phyloP scores from a whole-genome alignment of 164 flowering plant species.

The Tetrastigma voinierianum region DNA sequence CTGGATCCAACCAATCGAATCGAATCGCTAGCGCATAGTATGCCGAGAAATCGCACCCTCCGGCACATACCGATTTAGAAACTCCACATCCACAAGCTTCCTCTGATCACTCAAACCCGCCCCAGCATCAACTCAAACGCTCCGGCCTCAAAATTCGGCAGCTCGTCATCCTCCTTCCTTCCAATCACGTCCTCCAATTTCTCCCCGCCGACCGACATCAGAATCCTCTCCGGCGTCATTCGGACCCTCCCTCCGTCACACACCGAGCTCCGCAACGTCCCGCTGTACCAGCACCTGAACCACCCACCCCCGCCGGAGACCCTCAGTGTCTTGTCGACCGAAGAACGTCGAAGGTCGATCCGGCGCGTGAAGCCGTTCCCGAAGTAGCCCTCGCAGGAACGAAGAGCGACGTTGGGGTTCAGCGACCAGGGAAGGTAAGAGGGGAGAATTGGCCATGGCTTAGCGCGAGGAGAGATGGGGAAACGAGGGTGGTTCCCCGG shows the following conservation, averaged over 20 bases:
- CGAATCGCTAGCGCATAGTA: constrained; percentile 71
- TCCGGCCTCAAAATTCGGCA: constrained; percentile 67
- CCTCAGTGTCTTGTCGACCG: not conserved
- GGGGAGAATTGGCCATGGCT: constrained; percentile 88
- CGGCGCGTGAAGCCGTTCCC: constrained; percentile 79
- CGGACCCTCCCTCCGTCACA: constrained; percentile 78
- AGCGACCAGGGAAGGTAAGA: constrained; percentile 82
- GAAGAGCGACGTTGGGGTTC: constrained; percentile 16
- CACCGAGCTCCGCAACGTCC: constrained; percentile 67
- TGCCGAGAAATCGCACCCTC: constrained; percentile 52
- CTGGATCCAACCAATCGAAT: constrained; percentile 36
- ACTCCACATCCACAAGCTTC: constrained; percentile 37
- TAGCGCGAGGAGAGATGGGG: constrained; percentile 19
- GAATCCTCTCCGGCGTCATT: constrained; percentile 63
- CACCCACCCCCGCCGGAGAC: constrained; percentile 36
- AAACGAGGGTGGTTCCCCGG: constrained; percentile 17
- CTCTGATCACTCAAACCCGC: constrained; percentile 11
- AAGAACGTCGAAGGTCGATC: constrained; percentile 36
- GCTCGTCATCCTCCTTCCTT: constrained; percentile 70
- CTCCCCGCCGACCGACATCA: constrained; percentile 87
- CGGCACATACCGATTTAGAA: constrained; percentile 54
- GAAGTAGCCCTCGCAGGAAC: constrained; percentile 86
- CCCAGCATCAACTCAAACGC: constrained; percentile 59
- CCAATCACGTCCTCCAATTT: constrained; percentile 77
- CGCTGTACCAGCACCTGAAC: constrained; percentile 75